Evolutionary conservation across 495 filamentous ascomycete genomes (phyloP).

Genomic region (Aspergillus bridgeri): DNA sequence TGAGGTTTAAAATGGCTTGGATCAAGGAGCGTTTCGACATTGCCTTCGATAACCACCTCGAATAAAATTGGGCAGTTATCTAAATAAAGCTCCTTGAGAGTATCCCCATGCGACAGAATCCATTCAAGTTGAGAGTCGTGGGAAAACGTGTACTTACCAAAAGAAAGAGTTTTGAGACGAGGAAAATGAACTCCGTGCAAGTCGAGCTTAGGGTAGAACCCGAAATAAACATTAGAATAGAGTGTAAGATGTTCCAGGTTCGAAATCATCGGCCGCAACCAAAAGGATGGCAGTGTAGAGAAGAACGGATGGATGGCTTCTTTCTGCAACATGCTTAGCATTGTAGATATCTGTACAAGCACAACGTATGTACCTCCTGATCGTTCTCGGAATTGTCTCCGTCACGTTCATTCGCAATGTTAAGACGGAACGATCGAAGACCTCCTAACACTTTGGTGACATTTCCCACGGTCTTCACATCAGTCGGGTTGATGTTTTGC

Average conservation of each 20-base stretch:
- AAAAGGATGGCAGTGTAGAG: conserved; percentile 12
- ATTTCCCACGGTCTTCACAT: conserved; percentile 1
- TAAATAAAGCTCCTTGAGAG: conserved; percentile 21
- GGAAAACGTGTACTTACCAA: conserved; percentile 24
- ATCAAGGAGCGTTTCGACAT: neutral
- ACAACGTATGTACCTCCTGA: neutral
- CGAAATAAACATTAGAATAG: conserved; percentile 20
- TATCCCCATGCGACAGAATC: conserved; percentile 22
- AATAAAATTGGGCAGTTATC: conserved; percentile 22
- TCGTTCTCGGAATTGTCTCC: conserved; percentile 11
- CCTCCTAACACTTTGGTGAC: conserved; percentile 9
- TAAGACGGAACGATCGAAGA: conserved; percentile 18
- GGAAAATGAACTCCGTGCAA: conserved; percentile 22
- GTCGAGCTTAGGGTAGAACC: conserved; percentile 21
- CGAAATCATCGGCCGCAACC: conserved; percentile 20
- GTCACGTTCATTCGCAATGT: conserved; percentile 14
- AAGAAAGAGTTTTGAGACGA: conserved; percentile 18
- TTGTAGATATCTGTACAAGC: too few species aligned
- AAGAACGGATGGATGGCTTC: conserved; percentile 12
- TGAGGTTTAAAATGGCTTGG: too few species aligned
- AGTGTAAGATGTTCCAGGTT: conserved; percentile 25
- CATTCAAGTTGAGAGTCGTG: conserved; percentile 27
- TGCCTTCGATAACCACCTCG: neutral
- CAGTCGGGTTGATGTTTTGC: conserved; percentile 16
- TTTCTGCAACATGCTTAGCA: too few species aligned